phyloP scores from a whole-genome alignment of 2,329 filamentous ascomycete genomes.

The Apiospora kogelbergensis region DNA sequence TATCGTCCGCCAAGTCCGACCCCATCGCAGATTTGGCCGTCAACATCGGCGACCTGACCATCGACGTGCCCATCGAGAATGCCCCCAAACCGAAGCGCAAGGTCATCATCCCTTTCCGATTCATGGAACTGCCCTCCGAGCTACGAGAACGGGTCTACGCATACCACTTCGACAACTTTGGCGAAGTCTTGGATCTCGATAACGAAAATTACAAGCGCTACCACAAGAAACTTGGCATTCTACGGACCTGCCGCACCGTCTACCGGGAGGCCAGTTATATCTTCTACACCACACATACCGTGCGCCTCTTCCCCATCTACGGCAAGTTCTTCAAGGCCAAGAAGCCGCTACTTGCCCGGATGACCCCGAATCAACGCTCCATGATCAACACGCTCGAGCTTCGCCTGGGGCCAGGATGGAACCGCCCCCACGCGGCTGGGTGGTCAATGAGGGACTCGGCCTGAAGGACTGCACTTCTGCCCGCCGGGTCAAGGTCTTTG shows the following conservation, averaged over 20 bases:
- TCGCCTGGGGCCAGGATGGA: constrained; percentile 72
- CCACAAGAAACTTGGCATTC: constrained; percentile 57
- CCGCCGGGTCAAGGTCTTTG: constrained; percentile 62
- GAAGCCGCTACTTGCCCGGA: constrained; percentile 66
- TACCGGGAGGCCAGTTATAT: constrained; percentile 63
- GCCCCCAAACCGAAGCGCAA: constrained; percentile 32
- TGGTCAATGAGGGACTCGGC: constrained; percentile 64
- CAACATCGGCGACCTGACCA: constrained; percentile 43
- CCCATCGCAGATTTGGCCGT: constrained; percentile 38
- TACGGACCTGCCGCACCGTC: constrained; percentile 61
- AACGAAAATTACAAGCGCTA: constrained; percentile 64
- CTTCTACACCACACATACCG: constrained; percentile 63
- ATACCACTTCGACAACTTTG: constrained; percentile 55
- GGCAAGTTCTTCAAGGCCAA: constrained; percentile 72
- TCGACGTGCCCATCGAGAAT: constrained; percentile 33
- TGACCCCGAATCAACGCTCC: constrained; percentile 60
- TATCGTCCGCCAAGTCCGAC: constrained; percentile 39
- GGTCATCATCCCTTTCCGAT: constrained; percentile 53
- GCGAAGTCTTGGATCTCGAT: constrained; percentile 64
- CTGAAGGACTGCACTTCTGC: constrained; percentile 62
- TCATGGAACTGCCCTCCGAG: constrained; percentile 68
- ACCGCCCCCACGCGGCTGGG: constrained; percentile 70
- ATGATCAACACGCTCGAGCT: constrained; percentile 66
- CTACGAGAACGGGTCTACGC: constrained; percentile 69
- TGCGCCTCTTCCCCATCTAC: constrained; percentile 67